phyloP scores from a whole-genome alignment of 768 basidiomycete species.

The Auricularia heimuer region DNA sequence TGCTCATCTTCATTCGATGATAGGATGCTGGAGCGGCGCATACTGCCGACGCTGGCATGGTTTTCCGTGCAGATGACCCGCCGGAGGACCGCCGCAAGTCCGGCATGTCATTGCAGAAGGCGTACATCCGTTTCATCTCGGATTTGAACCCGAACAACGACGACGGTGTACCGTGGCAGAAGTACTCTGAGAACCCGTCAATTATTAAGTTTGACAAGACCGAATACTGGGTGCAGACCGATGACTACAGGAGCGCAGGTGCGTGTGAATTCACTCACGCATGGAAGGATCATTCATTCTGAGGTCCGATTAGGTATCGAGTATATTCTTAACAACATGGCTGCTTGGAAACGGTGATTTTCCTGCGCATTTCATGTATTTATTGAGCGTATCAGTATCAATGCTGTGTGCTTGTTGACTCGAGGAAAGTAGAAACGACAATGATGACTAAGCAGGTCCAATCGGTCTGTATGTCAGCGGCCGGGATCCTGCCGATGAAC shows the following conservation, averaged over 20 bases:
- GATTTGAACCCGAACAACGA: constrained; percentile 16
- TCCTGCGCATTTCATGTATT: no score
- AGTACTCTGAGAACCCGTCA: constrained; percentile 11
- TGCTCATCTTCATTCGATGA: no score
- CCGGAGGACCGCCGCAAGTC: neutral
- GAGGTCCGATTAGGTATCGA: no score
- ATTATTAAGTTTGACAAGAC: neutral
- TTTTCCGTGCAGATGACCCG: neutral
- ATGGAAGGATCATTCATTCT: no score
- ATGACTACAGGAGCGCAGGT: neutral
- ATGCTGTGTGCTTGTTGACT: no score
- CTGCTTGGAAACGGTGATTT: no score
- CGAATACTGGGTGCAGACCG: neutral
- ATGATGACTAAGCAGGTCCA: no score
- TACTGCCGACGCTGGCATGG: neutral
- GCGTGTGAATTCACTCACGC: neutral
- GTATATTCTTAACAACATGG: no score
- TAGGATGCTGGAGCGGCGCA: neutral
- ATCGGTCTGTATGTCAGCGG: no score
- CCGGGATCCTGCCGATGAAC: no score
- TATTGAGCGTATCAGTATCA: no score
- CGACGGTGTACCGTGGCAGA: constrained; percentile 15
- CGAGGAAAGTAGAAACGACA: no score
- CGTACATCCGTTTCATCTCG: neutral
- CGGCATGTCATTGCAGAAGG: neutral